phyloP scores from a whole-genome alignment of 1,284 basidiomycete species.

The Inonotus obliquus region DNA sequence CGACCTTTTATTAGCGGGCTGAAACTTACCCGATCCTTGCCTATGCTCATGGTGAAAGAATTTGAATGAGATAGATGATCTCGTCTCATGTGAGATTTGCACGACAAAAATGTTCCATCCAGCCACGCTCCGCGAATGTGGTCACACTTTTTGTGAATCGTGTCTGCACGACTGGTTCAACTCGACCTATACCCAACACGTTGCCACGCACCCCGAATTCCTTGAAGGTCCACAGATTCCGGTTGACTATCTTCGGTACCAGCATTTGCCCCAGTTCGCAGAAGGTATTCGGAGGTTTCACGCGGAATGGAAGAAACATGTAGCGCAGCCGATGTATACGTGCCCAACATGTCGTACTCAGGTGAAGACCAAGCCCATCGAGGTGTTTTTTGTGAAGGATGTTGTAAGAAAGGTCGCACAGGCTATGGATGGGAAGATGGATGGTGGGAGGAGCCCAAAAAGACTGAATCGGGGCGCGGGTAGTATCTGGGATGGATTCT shows the following conservation, averaged over 20 bases:
- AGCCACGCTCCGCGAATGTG: constrained; percentile 47
- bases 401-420: constrained; percentile 44
- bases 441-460: neutral
- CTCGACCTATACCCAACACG: constrained; percentile 44
- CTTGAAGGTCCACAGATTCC: constrained; percentile 27
- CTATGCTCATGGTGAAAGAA: neutral
- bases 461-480: constrained; percentile 13
- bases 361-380: constrained; percentile 45
- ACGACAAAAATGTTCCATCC: constrained; percentile 11
- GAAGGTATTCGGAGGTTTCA: constrained; percentile 22
- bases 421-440: constrained; percentile 39
- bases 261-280: constrained; percentile 11
- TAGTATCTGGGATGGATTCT: constrained; percentile 51
- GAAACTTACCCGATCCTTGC: no score
- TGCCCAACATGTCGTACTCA: constrained; percentile 60
- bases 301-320: constrained; percentile 13
- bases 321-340: constrained; percentile 44
- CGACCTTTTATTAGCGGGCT: no score
- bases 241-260: neutral
- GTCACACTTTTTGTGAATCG: constrained; percentile 61
- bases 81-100: constrained; percentile 10
- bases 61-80: constrained; percentile 5
- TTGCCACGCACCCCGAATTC: constrained; percentile 43
- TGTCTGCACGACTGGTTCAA: constrained; percentile 68
- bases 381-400: constrained; percentile 56